phyloP scores from a whole-genome alignment of 2,329 filamentous ascomycete species.

The Fusarium sublunatum region DNA sequence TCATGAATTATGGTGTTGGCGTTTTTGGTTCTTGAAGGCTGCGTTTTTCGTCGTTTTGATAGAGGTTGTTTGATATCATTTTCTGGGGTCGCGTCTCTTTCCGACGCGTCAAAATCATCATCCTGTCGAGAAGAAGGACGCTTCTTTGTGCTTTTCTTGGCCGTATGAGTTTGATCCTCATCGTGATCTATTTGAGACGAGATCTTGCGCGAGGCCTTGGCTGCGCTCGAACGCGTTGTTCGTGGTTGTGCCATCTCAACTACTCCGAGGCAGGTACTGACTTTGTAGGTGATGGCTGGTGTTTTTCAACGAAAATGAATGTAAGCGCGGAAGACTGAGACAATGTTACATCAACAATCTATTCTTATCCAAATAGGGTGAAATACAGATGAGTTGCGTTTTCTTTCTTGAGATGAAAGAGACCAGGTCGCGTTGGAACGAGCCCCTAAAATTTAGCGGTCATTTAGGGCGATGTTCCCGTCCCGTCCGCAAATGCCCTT shows the following conservation, averaged over 20 bases:
- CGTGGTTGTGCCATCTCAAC: constrained; percentile 23
- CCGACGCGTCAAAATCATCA: constrained; percentile 41
- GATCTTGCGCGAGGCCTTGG: constrained; percentile 36
- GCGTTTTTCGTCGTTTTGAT: constrained; percentile 41
- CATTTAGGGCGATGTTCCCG: too few relatives aligned
- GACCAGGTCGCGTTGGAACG: too few relatives aligned
- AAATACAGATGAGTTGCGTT: background rate
- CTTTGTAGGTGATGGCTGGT: constrained; percentile 9
- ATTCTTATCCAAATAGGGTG: background rate
- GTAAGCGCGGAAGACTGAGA: background rate
- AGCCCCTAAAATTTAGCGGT: background rate
- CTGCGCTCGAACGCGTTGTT: constrained; percentile 37
- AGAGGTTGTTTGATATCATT: constrained; percentile 33
- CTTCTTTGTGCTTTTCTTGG: constrained; percentile 18
- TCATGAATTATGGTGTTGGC: constrained; percentile 26
- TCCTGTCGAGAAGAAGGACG: constrained; percentile 24
- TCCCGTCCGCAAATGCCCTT: too few relatives aligned
- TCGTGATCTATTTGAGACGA: constrained; percentile 33
- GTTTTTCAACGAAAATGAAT: background rate
- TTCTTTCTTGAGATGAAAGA: background rate
- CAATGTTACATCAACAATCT: background rate
- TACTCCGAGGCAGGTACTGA: background rate
- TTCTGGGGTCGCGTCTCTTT: constrained; percentile 35
- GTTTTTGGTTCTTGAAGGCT: constrained; percentile 26
- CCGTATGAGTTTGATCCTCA: constrained; percentile 6